These are phyloP conservation scores for Trapa incisa DNA, from an alignment of 345 rosid genomes.

Conservation along the genomic window DNA sequence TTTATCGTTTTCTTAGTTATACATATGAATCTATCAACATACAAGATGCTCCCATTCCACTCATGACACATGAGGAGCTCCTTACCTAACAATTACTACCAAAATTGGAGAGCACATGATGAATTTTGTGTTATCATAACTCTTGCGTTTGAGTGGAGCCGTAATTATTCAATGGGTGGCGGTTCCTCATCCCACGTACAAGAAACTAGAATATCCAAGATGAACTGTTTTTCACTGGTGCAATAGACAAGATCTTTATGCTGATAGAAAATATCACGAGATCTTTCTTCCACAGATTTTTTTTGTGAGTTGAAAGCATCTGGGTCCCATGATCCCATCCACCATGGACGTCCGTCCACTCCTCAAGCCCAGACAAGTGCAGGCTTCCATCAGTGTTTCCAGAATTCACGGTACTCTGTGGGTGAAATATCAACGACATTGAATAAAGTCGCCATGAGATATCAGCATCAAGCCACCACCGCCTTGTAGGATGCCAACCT, in stretches of 20 bases:
- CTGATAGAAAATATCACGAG: neutral
- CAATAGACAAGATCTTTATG: neutral
- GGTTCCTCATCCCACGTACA: too few species aligned
- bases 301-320: neutral
- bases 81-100: too few species aligned
- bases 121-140: neutral
- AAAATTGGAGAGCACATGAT: too few species aligned
- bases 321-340: neutral
- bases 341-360: neutral
- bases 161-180: too few species aligned
- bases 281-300: neutral
- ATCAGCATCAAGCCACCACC: neutral
- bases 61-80: too few species aligned
- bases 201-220: too few species aligned
- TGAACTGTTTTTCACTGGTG: too few species aligned
- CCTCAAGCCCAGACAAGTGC: neutral
- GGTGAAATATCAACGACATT: neutral
- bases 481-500: neutral
- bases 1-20: too few species aligned
- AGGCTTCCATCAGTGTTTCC: neutral
- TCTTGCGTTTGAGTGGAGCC: neutral
- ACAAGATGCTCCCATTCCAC: too few species aligned
- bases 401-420: neutral
- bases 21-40: too few species aligned
- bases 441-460: neutral